Evolutionary conservation across 371 early-diverging fungal species (phyloP).

Genomic region (Saksenaea oblongispora): DNA sequence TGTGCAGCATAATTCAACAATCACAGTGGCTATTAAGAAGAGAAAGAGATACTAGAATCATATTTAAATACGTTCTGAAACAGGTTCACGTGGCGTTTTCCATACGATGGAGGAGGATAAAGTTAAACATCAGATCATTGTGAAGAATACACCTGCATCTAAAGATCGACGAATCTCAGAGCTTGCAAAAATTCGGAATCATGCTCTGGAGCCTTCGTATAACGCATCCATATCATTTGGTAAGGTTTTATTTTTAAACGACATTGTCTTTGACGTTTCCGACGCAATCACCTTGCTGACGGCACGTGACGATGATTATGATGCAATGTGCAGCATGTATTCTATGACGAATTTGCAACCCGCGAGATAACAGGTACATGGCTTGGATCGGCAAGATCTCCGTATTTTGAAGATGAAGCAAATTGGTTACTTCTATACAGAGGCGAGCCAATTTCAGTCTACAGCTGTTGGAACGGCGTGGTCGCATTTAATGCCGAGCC

Average conservation of each 20-base stretch:
- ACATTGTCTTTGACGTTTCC: slow-evolving; percentile 18
- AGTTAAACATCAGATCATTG: slow-evolving; percentile 18
- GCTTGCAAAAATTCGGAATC: slow-evolving; percentile 29
- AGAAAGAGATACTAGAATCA: no score
- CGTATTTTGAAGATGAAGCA: slow-evolving; percentile 21
- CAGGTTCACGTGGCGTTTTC: no score
- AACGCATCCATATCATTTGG: slow-evolving; percentile 11
- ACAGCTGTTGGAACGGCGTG: slow-evolving; percentile 39
- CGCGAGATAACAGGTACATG: slow-evolving; percentile 24
- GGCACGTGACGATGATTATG: slow-evolving; percentile 22
- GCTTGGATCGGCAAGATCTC: slow-evolving; percentile 27
- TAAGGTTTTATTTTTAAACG: slow-evolving; percentile 29
- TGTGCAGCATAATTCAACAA: no score
- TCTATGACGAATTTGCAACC: slow-evolving; percentile 32
- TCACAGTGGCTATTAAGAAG: no score
- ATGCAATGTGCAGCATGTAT: slow-evolving; percentile 31
- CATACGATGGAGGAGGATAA: background rate
- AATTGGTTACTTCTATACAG: slow-evolving; percentile 12
- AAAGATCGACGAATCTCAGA: slow-evolving; percentile 14
- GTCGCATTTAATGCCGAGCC: slow-evolving; percentile 18
- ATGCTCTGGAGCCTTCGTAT: slow-evolving; percentile 19
- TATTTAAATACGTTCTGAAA: no score
- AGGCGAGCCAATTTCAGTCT: slow-evolving; percentile 23
- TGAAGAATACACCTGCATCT: slow-evolving; percentile 4
- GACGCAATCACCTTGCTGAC: slow-evolving; percentile 24